These are phyloP conservation scores for Sarocladium brachiariae DNA, from an alignment of 2,329 filamentous ascomycete genomes.

Conservation along the genomic window DNA sequence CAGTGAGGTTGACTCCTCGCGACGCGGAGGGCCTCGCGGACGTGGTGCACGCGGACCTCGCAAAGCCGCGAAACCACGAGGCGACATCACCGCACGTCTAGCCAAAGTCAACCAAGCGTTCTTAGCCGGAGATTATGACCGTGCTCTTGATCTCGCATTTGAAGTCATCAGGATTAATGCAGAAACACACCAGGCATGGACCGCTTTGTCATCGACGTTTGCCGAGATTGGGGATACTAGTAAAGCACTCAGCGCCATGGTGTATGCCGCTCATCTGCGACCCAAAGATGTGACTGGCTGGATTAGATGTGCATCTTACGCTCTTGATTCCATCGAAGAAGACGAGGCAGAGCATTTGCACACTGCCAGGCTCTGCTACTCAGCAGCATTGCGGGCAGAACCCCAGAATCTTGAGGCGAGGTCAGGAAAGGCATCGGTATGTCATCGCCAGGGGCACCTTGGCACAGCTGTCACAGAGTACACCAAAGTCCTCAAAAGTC, in stretches of 20 bases:
- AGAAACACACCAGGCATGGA: conserved; percentile 61
- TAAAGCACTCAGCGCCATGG: conserved; percentile 51
- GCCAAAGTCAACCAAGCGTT: conserved; percentile 62
- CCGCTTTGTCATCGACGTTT: conserved; percentile 53
- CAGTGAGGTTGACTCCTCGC: conserved; percentile 15
- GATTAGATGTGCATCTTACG: conserved; percentile 52
- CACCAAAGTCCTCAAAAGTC: conserved; percentile 43
- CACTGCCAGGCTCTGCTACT: conserved; percentile 52
- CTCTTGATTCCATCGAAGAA: conserved; percentile 40
- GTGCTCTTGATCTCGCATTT: conserved; percentile 50
- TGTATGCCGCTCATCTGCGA: conserved; percentile 56
- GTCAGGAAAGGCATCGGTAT: conserved; percentile 51
- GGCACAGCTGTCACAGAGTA: conserved; percentile 51
- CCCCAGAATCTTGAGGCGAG: conserved; percentile 50
- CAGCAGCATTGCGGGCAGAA: conserved; percentile 52
- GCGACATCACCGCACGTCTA: conserved; percentile 63
- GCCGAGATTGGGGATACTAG: conserved; percentile 51
- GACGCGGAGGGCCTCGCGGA: conserved; percentile 17
- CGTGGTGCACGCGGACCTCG: conserved; percentile 38
- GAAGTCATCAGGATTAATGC: conserved; percentile 64
- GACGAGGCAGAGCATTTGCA: conserved; percentile 43
- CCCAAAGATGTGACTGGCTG: conserved; percentile 54
- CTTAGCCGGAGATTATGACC: conserved; percentile 52
- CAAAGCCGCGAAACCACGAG: conserved; percentile 60
- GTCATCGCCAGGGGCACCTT: conserved; percentile 47